Base-by-base conservation (phyloP, 2,329 filamentous ascomycete genomes). In the Capronia epimyces region DNA sequence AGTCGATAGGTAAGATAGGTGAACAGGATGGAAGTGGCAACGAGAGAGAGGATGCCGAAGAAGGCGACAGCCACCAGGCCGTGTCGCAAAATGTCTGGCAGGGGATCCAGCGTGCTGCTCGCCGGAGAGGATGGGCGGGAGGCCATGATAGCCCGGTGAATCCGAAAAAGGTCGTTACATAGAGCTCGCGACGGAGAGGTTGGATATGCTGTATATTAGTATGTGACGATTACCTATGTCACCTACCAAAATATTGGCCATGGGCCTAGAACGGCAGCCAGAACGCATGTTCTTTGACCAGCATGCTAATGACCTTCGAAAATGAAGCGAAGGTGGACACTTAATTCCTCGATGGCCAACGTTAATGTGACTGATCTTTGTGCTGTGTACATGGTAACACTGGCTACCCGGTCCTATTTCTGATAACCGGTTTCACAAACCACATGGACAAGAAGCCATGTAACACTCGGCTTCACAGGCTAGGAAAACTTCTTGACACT, bases 1-100 rank as follows among this genome's bases (percentile, higher is more conserved):
- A 78, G 63, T 20, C 75, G 72, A 55, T 75, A 73, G 8, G 75
- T 76, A 53, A 78, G 72, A 63, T 76, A 77, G 9, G 53, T 52
- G 4, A 78, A 67, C 3, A 78, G 65, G 2, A 55, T 49, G 2
- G 68, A 62, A 3, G 73, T 73, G 21, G 73, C 69, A 37, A 76
- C 43, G 24, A 75, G 63, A 1, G 75, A 77, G 25, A 77, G 60
- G 41, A 73, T 64, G 24, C 74, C 73, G 59, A 74, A 72, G 21
- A 75, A 54, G 1, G 67, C 66, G 18, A 78, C 62, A 1, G 73
- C 71, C 27, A 77, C 71, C 1, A 78, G 66, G 2, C 75, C 75
- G 7, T 57, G 63, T 34, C 64, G 65, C 39, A 70, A 66, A 13
- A 58, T 59, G 3, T 39, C 25, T 9, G 68, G 67, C 9, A 71